Evolutionary conservation across 2,329 filamentous ascomycete genomes (phyloP), one percentile per base, ranked within the genome.

Genomic region (Raffaelea albimanens): DNA sequence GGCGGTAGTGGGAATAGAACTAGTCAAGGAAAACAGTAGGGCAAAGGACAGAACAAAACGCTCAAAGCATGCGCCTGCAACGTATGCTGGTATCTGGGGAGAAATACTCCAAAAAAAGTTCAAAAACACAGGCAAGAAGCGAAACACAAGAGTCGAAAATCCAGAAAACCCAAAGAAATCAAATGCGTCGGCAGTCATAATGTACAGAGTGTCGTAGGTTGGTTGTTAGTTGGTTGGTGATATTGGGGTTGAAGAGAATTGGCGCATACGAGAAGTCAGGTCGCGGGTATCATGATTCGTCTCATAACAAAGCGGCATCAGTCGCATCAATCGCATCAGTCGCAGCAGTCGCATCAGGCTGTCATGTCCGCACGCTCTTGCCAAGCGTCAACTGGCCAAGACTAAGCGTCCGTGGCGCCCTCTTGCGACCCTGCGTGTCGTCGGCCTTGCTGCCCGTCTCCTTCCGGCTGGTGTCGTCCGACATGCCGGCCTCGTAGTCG

Each of bases 331-430:
- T n/a, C n/a, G n/a, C n/a, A n/a, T n/a, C n/a, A n/a, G n/a, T n/a
- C n/a, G n/a, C n/a, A n/a, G n/a, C n/a, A n/a, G n/a, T n/a, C n/a
- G n/a, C n/a, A n/a, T n/a, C n/a, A n/a, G n/a, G n/a, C n/a, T n/a
- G 39, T 48, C 22, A 55, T 14, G 48, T 38, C 20, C 39, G 45
- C 18, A 51, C 47, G 14, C 44, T 50, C 44, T 54, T 56, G 38
- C 53, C 45, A 18, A 52, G 63, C 1, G 78, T 82, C 55, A 82
- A 61, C 57, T 79, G 76, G 50, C 77, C 78, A 11, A 84, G 67
- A 23, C 77, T 85, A 57, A 87, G 70, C 40, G 79, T 83, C 53
- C 77, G 75, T 1, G 80, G 78, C 58, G 68, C 77, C 52, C 75
- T 73, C 44, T 64, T 62, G 41, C 61, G 63, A 19, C 62, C 20